Evolutionary conservation across 2,329 filamentous ascomycete genomes (phyloP).

Genomic region (Graphiopsis chlorocephala): DNA sequence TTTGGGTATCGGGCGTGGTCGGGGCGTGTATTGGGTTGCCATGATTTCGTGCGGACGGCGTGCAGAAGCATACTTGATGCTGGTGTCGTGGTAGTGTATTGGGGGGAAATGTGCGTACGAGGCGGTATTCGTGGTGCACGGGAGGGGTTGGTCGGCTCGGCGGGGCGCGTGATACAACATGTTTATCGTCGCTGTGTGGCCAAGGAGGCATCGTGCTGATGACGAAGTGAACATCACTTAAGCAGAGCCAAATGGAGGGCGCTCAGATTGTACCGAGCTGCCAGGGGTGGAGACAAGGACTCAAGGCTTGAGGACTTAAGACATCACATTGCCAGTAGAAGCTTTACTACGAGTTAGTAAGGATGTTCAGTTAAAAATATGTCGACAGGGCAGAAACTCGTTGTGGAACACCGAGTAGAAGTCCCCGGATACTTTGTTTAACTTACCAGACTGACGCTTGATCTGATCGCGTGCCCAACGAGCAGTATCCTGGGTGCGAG

Average conservation of each 20-base stretch:
- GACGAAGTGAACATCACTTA: background rate
- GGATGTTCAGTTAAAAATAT: constrained; percentile 1
- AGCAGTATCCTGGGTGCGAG: constrained; percentile 87
- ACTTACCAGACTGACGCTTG: constrained; percentile 68
- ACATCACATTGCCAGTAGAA: constrained; percentile 10
- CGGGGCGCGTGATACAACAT: background rate
- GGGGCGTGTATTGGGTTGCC: background rate
- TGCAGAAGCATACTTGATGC: constrained; percentile 4
- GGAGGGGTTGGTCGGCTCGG: constrained; percentile 8
- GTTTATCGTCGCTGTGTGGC: background rate
- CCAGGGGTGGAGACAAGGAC: background rate
- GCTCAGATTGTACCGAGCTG: background rate
- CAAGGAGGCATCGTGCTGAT: background rate
- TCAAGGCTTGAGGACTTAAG: constrained; percentile 1
- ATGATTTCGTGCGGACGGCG: constrained; percentile 2
- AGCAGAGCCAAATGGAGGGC: background rate
- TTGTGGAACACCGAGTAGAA: background rate
- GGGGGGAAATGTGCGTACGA: constrained; percentile 9
- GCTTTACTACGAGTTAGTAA: constrained; percentile 13
- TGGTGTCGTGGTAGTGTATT: constrained; percentile 8
- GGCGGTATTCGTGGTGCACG: constrained; percentile 8
- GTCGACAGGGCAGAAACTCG: background rate
- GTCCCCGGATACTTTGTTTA: background rate
- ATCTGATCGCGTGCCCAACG: constrained; percentile 97
- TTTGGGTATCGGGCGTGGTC: background rate